Evolutionary conservation across 2,329 filamentous ascomycete species (phyloP).

Genomic region (Drechslerella dactyloides): DNA sequence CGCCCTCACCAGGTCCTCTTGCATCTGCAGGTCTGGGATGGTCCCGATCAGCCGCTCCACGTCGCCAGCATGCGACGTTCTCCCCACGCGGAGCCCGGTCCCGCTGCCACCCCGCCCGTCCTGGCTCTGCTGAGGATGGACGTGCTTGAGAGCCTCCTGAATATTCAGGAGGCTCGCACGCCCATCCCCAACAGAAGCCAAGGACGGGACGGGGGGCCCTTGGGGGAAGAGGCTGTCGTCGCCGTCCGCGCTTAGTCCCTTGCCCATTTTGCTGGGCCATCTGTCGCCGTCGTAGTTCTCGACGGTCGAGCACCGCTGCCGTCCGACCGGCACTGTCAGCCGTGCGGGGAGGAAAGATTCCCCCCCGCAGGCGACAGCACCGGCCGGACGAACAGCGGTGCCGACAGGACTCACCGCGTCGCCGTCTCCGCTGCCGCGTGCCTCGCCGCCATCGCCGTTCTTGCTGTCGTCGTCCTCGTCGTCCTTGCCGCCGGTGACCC

Average conservation of each 20-base stretch:
- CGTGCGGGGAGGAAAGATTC: background rate
- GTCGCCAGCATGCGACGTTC: background rate
- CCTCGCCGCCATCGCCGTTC: too few species aligned
- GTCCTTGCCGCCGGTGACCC: background rate
- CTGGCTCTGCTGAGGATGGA: background rate
- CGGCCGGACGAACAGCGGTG: background rate
- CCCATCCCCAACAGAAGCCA: background rate
- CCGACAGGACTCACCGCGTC: too few species aligned
- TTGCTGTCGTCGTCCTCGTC: background rate
- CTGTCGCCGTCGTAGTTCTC: too few species aligned
- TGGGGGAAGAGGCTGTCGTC: background rate
- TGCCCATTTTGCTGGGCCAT: background rate
- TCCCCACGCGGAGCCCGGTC: background rate
- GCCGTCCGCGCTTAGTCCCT: background rate
- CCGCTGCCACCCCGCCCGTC: background rate
- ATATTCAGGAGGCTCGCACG: background rate
- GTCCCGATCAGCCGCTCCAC: background rate
- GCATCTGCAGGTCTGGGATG: background rate
- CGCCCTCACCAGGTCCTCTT: background rate
- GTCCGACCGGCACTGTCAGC: background rate
- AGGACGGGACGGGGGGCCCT: background rate
- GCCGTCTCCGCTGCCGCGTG: too few species aligned
- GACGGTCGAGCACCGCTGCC: too few species aligned
- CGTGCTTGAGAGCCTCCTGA: background rate
- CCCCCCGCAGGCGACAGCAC: background rate